Evolutionary conservation across 306 rosid genomes (phyloP).

Genomic region (Lotus japonicus): DNA sequence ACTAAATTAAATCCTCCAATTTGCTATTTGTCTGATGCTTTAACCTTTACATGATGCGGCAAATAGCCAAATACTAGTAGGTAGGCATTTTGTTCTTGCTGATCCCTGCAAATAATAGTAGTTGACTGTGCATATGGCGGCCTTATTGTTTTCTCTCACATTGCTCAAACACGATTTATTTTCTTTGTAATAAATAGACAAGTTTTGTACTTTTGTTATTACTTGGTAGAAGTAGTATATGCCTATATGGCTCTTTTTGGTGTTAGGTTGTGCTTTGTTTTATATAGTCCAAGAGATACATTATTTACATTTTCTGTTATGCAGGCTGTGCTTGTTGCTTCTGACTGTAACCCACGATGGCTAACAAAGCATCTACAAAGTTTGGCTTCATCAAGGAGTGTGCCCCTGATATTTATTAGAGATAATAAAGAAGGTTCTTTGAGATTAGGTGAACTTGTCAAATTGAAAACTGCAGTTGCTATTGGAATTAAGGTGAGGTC

Average conservation of each 20-base stretch:
- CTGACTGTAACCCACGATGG: conserved; percentile 68
- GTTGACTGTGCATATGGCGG: not conserved
- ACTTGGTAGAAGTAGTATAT: not conserved
- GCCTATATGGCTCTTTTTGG: not conserved
- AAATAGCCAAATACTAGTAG: not conserved
- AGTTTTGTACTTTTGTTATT: not conserved
- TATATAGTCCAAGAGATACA: not conserved
- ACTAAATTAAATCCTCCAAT: not conserved
- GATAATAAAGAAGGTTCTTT: conserved; percentile 61
- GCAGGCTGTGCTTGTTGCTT: conserved; percentile 67
- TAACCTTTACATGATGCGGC: not conserved
- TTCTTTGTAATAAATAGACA: not conserved
- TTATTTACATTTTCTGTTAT: conserved; percentile 5
- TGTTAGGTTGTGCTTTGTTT: not conserved
- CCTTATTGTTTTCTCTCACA: not conserved
- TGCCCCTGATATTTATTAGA: conserved; percentile 58
- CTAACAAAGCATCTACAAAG: conserved; percentile 67
- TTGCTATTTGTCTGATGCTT: not conserved
- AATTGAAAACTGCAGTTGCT: conserved; percentile 77
- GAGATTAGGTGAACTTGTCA: conserved; percentile 67
- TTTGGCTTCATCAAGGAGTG: conserved; percentile 65
- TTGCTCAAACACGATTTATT: not conserved
- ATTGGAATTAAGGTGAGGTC: conserved; percentile 66
- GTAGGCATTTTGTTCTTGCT: not conserved
- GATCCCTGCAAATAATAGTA: not conserved